Base-by-base conservation (phyloP, 73 alveolate species). In the Uronychia binucleata region DNA sequence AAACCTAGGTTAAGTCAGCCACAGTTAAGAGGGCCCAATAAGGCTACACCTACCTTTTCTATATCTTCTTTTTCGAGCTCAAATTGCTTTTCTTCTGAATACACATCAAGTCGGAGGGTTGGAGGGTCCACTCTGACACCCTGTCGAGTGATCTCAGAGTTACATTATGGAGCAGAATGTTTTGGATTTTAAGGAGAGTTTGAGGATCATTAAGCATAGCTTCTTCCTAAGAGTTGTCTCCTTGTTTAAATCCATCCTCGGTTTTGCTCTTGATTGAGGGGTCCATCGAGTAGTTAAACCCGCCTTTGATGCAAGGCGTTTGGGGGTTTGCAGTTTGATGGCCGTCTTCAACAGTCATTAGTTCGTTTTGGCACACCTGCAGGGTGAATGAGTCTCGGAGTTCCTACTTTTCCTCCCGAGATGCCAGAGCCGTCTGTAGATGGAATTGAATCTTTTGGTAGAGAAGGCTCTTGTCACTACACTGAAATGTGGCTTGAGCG, bases 1-100 rank as follows among this genome's bases (percentile, higher is more conserved):
- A 86, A 1, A 83, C 90, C 90, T 83, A 83, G 8, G 33, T 14
- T 33, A n/a, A n/a, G n/a, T n/a, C n/a, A n/a, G n/a, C n/a, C n/a
- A n/a, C n/a, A n/a, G n/a, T 13, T 26, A 29, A 32, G 25, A 33
- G 31, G 32, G 28, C 30, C 31, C 31, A 59, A 28, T 28, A 11
- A 11, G n/a, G 75, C n/a, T 25, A 46, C 19, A 83, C 79, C 76
- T 86, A 86, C 92, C 58, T 74, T 74, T 34, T 87, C 82, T 13
- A 87, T 80, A 67, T 87, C 93, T 26, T 59, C 33, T 28, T 58
- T 27, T 28, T 80, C 79, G 0, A 87, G 89, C 27, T 33, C 60
- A 34, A 80, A 87, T 32, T 84, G 34, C 29, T 60, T 87, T 29
- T 80, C 46, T n/a, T 87, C 79, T 0, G 93, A 86, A 31, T 60